Conservation (phyloP, 1,139 yeast genomes). For the Yamadazyma siamensis region DNA sequence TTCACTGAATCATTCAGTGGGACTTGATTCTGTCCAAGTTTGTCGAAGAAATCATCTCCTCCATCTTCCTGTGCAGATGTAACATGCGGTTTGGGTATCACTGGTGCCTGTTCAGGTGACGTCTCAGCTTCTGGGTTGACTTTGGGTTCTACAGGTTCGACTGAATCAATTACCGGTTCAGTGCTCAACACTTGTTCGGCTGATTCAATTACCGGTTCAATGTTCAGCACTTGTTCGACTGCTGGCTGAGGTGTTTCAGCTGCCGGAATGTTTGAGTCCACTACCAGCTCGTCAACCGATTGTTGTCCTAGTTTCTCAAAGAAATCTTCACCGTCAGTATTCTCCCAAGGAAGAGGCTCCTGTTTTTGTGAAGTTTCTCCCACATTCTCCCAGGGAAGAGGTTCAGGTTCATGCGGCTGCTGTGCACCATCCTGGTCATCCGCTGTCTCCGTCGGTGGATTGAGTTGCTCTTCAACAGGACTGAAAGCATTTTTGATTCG, state of each 20-base stretch:
- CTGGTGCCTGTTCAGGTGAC: background rate
- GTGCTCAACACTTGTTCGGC: too few relatives aligned
- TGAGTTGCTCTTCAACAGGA: conserved; percentile 3
- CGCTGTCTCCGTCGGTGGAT: too few relatives aligned
- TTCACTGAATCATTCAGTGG: too few relatives aligned
- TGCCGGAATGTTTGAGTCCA: too few relatives aligned
- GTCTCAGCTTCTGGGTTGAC: background rate
- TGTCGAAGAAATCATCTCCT: background rate
- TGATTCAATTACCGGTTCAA: background rate
- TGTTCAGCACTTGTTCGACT: too few relatives aligned
- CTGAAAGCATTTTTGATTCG: conserved; percentile 1
- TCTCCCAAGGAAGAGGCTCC: conserved; percentile 2
- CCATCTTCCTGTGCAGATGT: background rate
- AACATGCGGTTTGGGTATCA: background rate
- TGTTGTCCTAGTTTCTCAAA: background rate
- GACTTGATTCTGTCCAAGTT: too few relatives aligned
- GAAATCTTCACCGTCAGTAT: background rate
- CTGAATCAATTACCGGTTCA: background rate
- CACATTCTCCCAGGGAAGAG: conserved; percentile 1
- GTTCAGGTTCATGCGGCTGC: background rate
- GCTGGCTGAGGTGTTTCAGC: too few relatives aligned
- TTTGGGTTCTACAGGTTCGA: background rate
- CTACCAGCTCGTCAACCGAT: background rate
- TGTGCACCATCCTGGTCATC: conserved; percentile 1
- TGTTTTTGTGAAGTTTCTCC: background rate